phyloP scores from a whole-genome alignment of 495 filamentous ascomycete species.

The Massariosphaeria phaeospora region DNA sequence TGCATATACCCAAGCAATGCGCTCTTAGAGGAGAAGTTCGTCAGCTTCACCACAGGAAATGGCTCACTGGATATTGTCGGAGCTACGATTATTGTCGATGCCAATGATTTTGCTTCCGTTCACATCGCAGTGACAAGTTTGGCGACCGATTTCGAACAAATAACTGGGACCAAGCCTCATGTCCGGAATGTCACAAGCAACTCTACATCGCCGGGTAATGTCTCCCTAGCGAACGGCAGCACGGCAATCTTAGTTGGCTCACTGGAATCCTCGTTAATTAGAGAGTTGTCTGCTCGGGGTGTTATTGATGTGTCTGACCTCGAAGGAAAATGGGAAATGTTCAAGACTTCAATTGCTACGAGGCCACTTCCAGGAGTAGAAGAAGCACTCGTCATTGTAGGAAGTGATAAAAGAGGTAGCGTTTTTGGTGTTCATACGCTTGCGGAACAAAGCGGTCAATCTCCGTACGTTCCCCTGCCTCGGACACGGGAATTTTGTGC shows the following conservation, averaged over 20 bases:
- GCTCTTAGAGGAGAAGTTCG: constrained; percentile 11
- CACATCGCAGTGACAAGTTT: constrained; percentile 13
- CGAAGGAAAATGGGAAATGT: constrained; percentile 24
- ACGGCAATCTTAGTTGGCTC: constrained; percentile 13
- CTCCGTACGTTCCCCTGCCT: constrained; percentile 1
- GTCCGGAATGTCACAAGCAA: constrained; percentile 7
- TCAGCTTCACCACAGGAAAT: background rate
- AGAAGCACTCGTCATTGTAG: constrained; percentile 17
- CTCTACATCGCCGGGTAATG: background rate
- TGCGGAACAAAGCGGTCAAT: constrained; percentile 23
- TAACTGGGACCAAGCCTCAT: constrained; percentile 1
- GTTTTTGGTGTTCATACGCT: constrained; percentile 24
- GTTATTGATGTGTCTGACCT: constrained; percentile 12
- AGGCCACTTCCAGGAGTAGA: constrained; percentile 8
- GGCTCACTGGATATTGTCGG: constrained; percentile 13
- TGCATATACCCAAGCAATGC: too few relatives aligned
- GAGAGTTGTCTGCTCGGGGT: background rate
- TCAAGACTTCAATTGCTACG: constrained; percentile 8
- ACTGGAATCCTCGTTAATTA: constrained; percentile 9
- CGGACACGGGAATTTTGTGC: background rate
- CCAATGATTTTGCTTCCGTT: constrained; percentile 5
- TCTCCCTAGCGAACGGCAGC: background rate
- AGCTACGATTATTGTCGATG: constrained; percentile 4
- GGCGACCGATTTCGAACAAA: constrained; percentile 3
- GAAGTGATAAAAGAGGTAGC: constrained; percentile 20